These are phyloP conservation scores for Candida smagusa DNA, from an alignment of 1,139 yeast genomes.

Conservation along the genomic window DNA sequence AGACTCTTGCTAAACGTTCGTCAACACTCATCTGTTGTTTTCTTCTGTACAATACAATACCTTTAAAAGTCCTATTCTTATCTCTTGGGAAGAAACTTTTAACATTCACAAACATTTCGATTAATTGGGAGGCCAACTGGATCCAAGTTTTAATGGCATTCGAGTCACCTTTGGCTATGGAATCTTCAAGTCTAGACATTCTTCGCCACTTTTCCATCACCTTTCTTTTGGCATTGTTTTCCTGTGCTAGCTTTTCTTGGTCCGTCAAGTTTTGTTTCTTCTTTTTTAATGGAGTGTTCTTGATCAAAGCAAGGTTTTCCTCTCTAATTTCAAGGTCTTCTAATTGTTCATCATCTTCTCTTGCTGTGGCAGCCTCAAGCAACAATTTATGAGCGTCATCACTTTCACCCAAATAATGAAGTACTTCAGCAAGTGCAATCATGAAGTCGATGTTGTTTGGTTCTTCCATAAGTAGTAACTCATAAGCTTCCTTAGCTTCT, in stretches of 20 bases:
- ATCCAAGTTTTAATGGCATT: constrained; percentile 79
- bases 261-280: constrained; percentile 38
- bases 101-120: constrained; percentile 77
- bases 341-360: constrained; percentile 12
- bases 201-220: constrained; percentile 66
- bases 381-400: constrained; percentile 59
- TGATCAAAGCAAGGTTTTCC: constrained; percentile 21
- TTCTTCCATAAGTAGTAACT: constrained; percentile 51
- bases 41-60: constrained; percentile 60
- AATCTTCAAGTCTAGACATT: constrained; percentile 55
- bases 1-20: constrained; percentile 66
- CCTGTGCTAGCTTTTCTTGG: constrained; percentile 55
- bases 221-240: constrained; percentile 55
- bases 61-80: constrained; percentile 64
- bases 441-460: constrained; percentile 70
- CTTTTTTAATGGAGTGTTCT: constrained; percentile 15
- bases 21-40: constrained; percentile 64
- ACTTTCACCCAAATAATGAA: constrained; percentile 66
- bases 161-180: constrained; percentile 47
- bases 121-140: constrained; percentile 75
- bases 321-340: constrained; percentile 8
- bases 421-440: constrained; percentile 78
- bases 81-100: constrained; percentile 77
- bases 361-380: constrained; percentile 44
- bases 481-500: constrained; percentile 67